Percentiles rank a stretch among this genome's conserved stretches.
Evolutionary conservation across 768 basidiomycete genomes (phyloP).

Genomic region (Boletus subcaerulescens): DNA sequence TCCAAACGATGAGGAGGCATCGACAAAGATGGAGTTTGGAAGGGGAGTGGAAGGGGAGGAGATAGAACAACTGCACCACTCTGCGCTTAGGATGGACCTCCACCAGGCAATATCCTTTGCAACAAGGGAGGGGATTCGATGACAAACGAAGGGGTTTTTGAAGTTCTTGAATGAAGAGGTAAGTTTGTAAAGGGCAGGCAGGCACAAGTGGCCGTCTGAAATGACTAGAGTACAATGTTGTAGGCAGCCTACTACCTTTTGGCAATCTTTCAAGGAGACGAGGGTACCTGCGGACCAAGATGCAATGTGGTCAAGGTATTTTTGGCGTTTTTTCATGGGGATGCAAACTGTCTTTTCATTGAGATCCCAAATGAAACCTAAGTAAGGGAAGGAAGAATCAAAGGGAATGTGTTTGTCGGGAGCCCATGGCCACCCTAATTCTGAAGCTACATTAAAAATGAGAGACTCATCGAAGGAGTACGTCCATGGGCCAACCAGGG

Average conservation of each 20-base stretch:
- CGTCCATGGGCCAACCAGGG: too few relatives aligned
- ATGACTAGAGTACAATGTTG: background rate
- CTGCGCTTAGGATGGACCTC: rapidly evolving
- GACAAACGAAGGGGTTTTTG: background rate
- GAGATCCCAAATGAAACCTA: background rate
- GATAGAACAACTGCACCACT: background rate
- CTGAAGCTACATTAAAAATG: background rate
- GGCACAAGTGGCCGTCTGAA: background rate
- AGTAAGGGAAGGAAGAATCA: background rate
- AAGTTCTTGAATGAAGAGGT: background rate
- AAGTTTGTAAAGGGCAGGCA: background rate
- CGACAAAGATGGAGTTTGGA: background rate
- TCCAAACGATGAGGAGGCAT: background rate
- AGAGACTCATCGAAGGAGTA: background rate
- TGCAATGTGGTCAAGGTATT: background rate
- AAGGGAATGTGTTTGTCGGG: background rate
- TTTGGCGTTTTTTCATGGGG: background rate
- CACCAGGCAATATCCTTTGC: background rate
- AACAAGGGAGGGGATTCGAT: background rate
- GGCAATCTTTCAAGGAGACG: background rate
- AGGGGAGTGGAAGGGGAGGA: background rate
- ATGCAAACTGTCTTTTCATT: background rate
- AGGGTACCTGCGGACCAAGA: background rate
- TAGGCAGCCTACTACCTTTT: background rate
- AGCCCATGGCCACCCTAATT: background rate